Conservation (phyloP, 2,329 filamentous ascomycete species). For the Alternaria hordeiaustralica region DNA sequence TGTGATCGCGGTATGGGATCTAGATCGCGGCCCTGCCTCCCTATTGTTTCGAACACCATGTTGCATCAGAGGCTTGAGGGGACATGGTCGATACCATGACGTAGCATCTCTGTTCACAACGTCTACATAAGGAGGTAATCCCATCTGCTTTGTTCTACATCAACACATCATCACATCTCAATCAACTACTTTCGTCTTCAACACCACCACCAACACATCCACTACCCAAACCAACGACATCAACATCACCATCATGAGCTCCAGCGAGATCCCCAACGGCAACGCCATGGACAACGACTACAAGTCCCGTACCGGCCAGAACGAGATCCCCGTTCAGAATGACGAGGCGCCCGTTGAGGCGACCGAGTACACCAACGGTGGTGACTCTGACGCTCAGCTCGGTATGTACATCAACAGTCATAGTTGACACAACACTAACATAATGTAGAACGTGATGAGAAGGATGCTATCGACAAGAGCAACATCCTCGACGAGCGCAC, state of each 20-base stretch:
- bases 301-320: conserved; percentile 54
- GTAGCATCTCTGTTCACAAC: background rate
- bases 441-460: conserved; percentile 49
- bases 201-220: background rate
- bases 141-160: background rate
- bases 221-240: background rate
- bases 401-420: conserved; percentile 41
- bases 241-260: conserved; percentile 34
- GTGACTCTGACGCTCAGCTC: conserved; percentile 57
- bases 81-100: background rate
- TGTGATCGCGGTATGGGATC: conserved; percentile 4
- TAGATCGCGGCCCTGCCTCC: background rate
- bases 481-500: conserved; percentile 58
- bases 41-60: background rate
- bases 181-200: background rate
- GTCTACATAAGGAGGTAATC: conserved; percentile 5
- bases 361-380: conserved; percentile 53
- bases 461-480: conserved; percentile 55
- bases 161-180: background rate
- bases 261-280: conserved; percentile 42
- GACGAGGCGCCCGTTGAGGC: conserved; percentile 54
- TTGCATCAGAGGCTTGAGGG: background rate
- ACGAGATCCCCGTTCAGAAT: conserved; percentile 53
- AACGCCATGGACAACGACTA: conserved; percentile 55
- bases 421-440: too few species aligned